Evolutionary conservation across 768 basidiomycete species (phyloP).

Genomic region (Mycena floridula): DNA sequence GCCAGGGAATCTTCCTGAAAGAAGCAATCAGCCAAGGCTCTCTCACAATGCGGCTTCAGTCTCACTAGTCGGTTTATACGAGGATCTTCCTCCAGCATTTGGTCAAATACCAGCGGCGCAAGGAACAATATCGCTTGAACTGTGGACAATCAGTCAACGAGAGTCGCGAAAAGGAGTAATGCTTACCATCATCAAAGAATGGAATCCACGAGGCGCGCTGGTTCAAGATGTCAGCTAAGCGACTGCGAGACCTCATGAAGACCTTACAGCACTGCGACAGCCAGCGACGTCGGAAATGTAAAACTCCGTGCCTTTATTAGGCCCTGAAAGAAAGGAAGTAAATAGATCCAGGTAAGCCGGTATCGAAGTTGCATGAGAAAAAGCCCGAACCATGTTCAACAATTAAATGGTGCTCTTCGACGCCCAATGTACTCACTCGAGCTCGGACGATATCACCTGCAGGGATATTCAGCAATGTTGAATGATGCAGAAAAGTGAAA

Average conservation of each 20-base stretch:
- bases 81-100: slow-evolving; percentile 65
- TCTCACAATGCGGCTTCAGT: too few relatives aligned
- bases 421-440: slow-evolving; percentile 64
- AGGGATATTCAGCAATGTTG: too few relatives aligned
- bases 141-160: slow-evolving; percentile 13
- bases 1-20: slow-evolving; percentile 76
- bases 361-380: not conserved
- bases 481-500: too few relatives aligned
- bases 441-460: slow-evolving; percentile 80
- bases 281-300: slow-evolving; percentile 71
- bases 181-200: slow-evolving; percentile 67
- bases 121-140: slow-evolving; percentile 79
- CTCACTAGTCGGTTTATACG: slow-evolving; percentile 58
- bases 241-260: too few relatives aligned
- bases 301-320: slow-evolving; percentile 46
- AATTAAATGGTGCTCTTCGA: slow-evolving; percentile 64
- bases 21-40: not conserved
- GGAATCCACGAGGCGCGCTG: slow-evolving; percentile 67
- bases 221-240: too few relatives aligned
- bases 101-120: slow-evolving; percentile 73
- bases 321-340: too few relatives aligned
- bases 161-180: not conserved
- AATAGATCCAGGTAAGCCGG: not conserved
- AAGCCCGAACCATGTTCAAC: slow-evolving; percentile 46
- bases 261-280: slow-evolving; percentile 43